A percentile compares a stretch with the other conserved stretches of the same genome.
phyloP scores from a whole-genome alignment of 225 moss, liverwort and hornwort species.

The Polytrichum commune region DNA sequence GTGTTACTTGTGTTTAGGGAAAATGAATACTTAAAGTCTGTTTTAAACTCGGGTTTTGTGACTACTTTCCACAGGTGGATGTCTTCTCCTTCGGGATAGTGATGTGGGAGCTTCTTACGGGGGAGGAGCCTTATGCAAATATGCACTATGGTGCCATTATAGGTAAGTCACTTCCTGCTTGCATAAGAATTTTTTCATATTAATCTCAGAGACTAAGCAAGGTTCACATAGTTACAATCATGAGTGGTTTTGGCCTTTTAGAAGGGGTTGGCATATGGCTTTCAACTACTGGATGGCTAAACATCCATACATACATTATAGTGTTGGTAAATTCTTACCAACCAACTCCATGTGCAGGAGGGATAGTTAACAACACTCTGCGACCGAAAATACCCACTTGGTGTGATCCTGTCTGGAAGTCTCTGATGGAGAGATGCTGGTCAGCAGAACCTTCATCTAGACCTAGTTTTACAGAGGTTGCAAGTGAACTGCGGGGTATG shows the following conservation, averaged over 20 bases:
- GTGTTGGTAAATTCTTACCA: too few species aligned
- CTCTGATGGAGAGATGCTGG: slow-evolving; percentile 98
- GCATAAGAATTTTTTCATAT: neutral
- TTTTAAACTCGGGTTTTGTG: neutral
- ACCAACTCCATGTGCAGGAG: slow-evolving; percentile 43
- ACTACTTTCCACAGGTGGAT: slow-evolving; percentile 64
- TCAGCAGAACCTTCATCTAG: slow-evolving; percentile 72
- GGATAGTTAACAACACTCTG: slow-evolving; percentile 94
- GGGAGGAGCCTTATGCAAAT: slow-evolving; percentile 93
- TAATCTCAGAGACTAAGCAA: neutral
- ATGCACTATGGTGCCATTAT: slow-evolving; percentile 99
- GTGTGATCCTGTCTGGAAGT: slow-evolving; percentile 96
- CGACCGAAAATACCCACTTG: slow-evolving; percentile 86
- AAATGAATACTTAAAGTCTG: neutral
- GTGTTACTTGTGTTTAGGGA: too few species aligned
- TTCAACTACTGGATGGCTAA: too few species aligned
- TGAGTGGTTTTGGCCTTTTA: too few species aligned
- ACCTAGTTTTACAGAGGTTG: slow-evolving; percentile 82
- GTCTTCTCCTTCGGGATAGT: slow-evolving; percentile 95
- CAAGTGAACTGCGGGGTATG: slow-evolving; percentile 85
- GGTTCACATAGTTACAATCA: neutral
- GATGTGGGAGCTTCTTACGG: slow-evolving; percentile 99
- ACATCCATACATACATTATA: too few species aligned
- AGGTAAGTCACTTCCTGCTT: slow-evolving; percentile 30
- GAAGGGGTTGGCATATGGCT: too few species aligned